Percentiles rank a stretch among this genome's conserved stretches.
Evolutionary conservation across 2,329 filamentous ascomycete genomes (phyloP).

Genomic region (Epichloe hybrida): DNA sequence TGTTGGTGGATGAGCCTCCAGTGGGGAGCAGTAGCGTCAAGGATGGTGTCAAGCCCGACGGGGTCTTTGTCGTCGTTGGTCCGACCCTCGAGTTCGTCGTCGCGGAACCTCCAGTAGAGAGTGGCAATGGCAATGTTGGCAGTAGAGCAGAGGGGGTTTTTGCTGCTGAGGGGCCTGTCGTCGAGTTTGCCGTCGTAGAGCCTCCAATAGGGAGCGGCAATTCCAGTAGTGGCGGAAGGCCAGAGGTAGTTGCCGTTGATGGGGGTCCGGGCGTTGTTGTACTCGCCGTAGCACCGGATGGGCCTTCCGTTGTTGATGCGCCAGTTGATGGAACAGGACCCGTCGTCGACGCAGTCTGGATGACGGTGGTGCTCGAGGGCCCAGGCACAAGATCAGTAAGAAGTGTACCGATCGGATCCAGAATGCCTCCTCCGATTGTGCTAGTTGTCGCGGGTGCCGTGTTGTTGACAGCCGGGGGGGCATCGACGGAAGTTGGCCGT

Average conservation of each 20-base stretch:
- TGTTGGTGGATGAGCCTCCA: background rate
- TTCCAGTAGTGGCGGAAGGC: background rate
- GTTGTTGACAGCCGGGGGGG: constrained; percentile 1
- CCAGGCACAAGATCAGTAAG: constrained; percentile 9
- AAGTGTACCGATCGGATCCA: constrained; percentile 13
- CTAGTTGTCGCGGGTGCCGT: background rate
- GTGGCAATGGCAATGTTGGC: background rate
- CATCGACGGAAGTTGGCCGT: background rate
- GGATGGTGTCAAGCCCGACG: background rate
- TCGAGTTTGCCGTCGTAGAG: background rate
- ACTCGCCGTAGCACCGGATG: background rate
- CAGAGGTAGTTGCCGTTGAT: background rate
- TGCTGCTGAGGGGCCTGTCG: background rate
- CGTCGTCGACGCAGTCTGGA: background rate
- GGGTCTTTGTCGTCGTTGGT: background rate
- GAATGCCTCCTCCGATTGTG: constrained; percentile 5
- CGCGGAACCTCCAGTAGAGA: background rate
- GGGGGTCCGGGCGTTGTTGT: background rate
- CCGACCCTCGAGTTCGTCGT: background rate
- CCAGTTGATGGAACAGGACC: background rate
- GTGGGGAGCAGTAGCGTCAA: background rate
- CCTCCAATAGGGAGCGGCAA: background rate
- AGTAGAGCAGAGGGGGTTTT: background rate
- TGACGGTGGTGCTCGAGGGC: constrained; percentile 5
- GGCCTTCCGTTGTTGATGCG: background rate